Percentiles rank a stretch among this genome's conserved stretches.
These are phyloP conservation scores for Collybia nuda DNA, from an alignment of 768 basidiomycete species.

Conservation along the genomic window DNA sequence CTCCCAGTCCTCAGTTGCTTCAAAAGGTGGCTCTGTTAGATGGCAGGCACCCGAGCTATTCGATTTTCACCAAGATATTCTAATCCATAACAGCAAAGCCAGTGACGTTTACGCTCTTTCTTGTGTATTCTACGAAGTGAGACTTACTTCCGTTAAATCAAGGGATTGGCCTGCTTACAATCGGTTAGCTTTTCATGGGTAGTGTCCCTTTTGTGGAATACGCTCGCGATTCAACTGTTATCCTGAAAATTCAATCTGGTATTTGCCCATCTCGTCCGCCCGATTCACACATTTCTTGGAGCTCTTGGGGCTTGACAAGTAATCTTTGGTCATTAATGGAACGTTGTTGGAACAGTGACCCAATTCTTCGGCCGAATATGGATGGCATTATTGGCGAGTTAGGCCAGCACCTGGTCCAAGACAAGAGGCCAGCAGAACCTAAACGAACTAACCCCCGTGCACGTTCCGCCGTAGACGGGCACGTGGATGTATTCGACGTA, in stretches of 20 bases:
- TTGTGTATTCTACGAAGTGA: not conserved
- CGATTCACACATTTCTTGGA: slow-evolving; percentile 3
- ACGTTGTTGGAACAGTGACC: slow-evolving; percentile 3
- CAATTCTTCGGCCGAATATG: not conserved
- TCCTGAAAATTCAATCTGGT: not conserved
- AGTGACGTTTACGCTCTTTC: slow-evolving; percentile 6
- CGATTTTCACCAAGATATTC: not conserved
- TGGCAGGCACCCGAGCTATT: slow-evolving; percentile 9
- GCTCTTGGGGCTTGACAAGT: slow-evolving; percentile 8
- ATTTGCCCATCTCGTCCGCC: slow-evolving; percentile 1
- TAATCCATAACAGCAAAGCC: slow-evolving; percentile 8
- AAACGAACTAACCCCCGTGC: too few relatives aligned
- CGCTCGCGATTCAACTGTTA: not conserved
- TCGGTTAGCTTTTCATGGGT: slow-evolving; percentile 1
- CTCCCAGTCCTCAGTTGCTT: slow-evolving; percentile 1
- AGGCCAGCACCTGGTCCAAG: too few relatives aligned
- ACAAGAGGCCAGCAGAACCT: too few relatives aligned
- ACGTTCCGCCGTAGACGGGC: too few relatives aligned
- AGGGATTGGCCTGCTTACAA: not conserved
- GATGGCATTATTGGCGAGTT: too few relatives aligned
- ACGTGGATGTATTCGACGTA: too few relatives aligned
- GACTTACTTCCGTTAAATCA: not conserved
- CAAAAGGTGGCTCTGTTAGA: not conserved
- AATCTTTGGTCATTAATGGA: slow-evolving; percentile 9
- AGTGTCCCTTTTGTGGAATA: not conserved